Evolutionary conservation across 164 flowering plant species (phyloP).

Genomic region (Hamamelis virginiana): DNA sequence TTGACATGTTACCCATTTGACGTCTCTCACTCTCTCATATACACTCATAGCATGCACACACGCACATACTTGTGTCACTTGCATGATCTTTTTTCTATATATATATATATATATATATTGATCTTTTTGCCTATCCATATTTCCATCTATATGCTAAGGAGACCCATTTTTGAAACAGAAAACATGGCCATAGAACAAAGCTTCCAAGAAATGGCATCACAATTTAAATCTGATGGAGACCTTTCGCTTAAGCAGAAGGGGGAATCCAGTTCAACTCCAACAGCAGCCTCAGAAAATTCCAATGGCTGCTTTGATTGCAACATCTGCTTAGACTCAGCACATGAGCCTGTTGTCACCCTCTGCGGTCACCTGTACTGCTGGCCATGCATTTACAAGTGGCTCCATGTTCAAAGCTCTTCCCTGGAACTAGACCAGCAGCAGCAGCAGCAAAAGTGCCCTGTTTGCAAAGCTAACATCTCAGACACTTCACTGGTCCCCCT

Average conservation of each 20-base stretch:
- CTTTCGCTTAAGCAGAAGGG: constrained; percentile 22
- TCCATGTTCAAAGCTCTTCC: constrained; percentile 37
- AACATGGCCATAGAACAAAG: constrained; percentile 25
- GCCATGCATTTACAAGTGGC: constrained; percentile 91
- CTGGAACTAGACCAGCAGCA: constrained; percentile 27
- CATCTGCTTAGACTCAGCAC: constrained; percentile 73
- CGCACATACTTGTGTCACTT: neutral
- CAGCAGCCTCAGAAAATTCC: constrained; percentile 21
- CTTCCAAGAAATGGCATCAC: constrained; percentile 18
- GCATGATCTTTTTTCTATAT: neutral
- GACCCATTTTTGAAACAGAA: constrained; percentile 10
- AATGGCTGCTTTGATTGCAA: constrained; percentile 70
- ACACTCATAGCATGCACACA: neutral
- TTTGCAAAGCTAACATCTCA: constrained; percentile 66
- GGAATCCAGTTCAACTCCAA: constrained; percentile 26
- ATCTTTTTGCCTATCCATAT: neutral
- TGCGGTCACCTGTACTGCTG: constrained; percentile 92
- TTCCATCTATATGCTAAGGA: neutral
- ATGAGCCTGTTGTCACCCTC: constrained; percentile 80
- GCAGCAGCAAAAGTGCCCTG: constrained; percentile 52
- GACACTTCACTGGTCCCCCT: constrained; percentile 62
- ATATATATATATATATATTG: neutral
- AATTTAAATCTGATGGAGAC: constrained; percentile 20
- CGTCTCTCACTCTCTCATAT: neutral
- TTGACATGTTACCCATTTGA: neutral